Conservation (phyloP, 257 asterid genomes). For the Plantago ovata region DNA sequence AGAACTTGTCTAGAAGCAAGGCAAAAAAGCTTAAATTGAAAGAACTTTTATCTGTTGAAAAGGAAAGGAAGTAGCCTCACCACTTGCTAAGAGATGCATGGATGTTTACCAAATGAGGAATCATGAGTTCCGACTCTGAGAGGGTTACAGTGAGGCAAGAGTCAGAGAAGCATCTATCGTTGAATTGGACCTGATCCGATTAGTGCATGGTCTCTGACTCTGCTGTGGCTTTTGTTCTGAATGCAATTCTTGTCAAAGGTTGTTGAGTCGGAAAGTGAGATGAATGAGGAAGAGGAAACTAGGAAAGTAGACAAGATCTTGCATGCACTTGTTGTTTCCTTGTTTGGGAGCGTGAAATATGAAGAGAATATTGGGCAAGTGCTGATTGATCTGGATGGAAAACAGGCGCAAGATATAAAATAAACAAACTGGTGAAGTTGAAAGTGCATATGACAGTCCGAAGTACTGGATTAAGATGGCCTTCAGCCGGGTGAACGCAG, state of each 20-base stretch:
- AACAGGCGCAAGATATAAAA: conserved; percentile 62
- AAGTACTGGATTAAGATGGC: conserved; percentile 82
- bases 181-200: conserved; percentile 96
- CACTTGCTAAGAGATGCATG: too few species aligned
- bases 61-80: too few species aligned
- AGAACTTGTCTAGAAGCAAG: too few species aligned
- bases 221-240: conserved; percentile 69
- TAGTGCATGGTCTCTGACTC: conserved; percentile 95
- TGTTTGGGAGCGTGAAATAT: conserved; percentile 80
- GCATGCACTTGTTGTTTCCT: conserved; percentile 75
- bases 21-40: not conserved
- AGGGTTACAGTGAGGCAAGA: conserved; percentile 80
- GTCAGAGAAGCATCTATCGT: conserved; percentile 74
- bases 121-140: conserved; percentile 60
- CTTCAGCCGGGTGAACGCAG: too few species aligned
- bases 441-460: conserved; percentile 73
- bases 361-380: conserved; percentile 68
- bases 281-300: conserved; percentile 46
- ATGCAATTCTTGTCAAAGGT: conserved; percentile 70
- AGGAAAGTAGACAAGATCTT: conserved; percentile 74
- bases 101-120: conserved; percentile 73
- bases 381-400: conserved; percentile 69
- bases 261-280: conserved; percentile 48
- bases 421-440: conserved; percentile 73
- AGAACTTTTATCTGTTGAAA: not conserved